Evolutionary conservation across 208 protist species (phyloP), one percentile per base, ranked within the genome.

Genomic region (Crithidia bombi): DNA sequence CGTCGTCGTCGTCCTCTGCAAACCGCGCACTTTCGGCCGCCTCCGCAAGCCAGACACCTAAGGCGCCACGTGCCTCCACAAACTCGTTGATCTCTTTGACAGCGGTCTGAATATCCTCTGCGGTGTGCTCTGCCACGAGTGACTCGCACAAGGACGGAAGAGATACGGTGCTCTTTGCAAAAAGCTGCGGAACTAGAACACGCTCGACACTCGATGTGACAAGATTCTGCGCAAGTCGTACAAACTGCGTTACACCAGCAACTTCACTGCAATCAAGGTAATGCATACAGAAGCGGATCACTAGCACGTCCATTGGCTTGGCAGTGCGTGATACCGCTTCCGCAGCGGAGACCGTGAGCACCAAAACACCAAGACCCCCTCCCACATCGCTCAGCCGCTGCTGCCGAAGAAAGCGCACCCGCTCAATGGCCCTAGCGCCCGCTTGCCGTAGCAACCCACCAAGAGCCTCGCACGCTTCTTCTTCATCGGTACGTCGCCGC

Each of bases 271-370:
- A 61, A 54, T 89, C 79, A 28, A 95, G 74, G 67, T 91, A 95
- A 64, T 89, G 81, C 78, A 91, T 77, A 43, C 75, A 80, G 68
- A 86, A 95, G 17, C 84, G 82, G 56, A 95, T 84, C 2, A 93
- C 80, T 5, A 95, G 73, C 5, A 82, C 63, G 41, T 95, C 90
- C 55, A 95, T 93, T 15, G 90, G 90, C 50, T 85, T 75, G 47
- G 82, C 30, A 28, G 58, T 71, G 0, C 69, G 72, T 28, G 39
- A 51, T 9, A 74, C 70, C 0, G 68, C 68, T 9, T 64, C 65
- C 0, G 59, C 41, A 1, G 38, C 78, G 1, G 65, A 30, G 3
- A 66, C 36, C 15, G 64, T 58, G 17, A 69, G 62, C 5, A 17
- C n/a, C 3, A 33, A 57, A 5, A 50, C 14, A 26, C 36, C 35